A percentile compares a stretch with the other conserved stretches of the same genome.
These are phyloP conservation scores for Margaritispora aquatica DNA, from an alignment of 495 filamentous ascomycete genomes.

Conservation along the genomic window DNA sequence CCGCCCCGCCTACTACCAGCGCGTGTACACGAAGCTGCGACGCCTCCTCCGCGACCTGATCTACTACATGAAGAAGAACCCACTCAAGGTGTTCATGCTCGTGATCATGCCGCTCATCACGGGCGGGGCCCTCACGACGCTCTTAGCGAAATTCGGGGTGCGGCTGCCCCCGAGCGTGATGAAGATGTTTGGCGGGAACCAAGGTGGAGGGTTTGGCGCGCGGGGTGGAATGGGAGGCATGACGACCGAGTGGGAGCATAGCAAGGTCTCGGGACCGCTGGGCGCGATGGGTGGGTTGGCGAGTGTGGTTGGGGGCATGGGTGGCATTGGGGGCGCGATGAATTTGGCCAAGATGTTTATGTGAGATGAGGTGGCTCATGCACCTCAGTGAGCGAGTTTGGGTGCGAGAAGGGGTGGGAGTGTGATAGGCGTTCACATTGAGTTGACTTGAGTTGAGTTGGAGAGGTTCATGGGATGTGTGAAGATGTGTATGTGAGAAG, in stretches of 20 bases:
- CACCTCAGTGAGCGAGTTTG: background rate
- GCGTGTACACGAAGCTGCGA: constrained; percentile 62
- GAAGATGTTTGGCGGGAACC: constrained; percentile 45
- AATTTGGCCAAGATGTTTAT: constrained; percentile 61
- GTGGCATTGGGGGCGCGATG: constrained; percentile 44
- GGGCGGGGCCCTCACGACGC: constrained; percentile 66
- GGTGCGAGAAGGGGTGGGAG: background rate
- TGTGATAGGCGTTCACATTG: no score
- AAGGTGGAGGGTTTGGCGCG: constrained; percentile 27
- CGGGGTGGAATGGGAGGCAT: constrained; percentile 17
- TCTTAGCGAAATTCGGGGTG: constrained; percentile 71
- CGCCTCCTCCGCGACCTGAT: constrained; percentile 67
- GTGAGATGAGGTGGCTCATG: constrained; percentile 28
- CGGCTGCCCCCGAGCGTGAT: constrained; percentile 56
- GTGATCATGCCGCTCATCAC: constrained; percentile 80
- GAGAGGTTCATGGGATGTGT: no score
- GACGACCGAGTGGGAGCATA: constrained; percentile 23
- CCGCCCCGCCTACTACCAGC: constrained; percentile 66
- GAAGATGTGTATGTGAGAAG: no score
- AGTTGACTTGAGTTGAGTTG: no score
- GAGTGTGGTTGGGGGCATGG: constrained; percentile 30
- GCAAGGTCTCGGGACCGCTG: constrained; percentile 11
- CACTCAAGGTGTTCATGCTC: constrained; percentile 76
- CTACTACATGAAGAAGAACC: constrained; percentile 70
- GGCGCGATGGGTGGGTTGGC: constrained; percentile 14